Conservation (phyloP, 176 grass and related monocot species). For the bread wheat (Triticum aestivum) region IWGSC_CS_RefSeq_v2.1 NC_057795.1:600993025-600993524, state of each 20-base stretch:
- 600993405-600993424: background rate
- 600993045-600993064: conserved; percentile 25
- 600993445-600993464: conserved; percentile 6
- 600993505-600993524: background rate
- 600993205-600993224: background rate
- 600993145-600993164: too few species aligned
- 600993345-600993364: conserved; percentile 37
- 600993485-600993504: too few species aligned
- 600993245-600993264: background rate
- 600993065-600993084: background rate
- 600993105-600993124: background rate
- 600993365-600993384: background rate
- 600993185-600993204: background rate
- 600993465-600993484: background rate
- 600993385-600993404: conserved; percentile 27
- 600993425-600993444: conserved; percentile 38
- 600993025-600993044: conserved; percentile 12
- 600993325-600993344: background rate
- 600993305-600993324: background rate
- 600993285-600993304: background rate
- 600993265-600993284: background rate
- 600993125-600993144: too few species aligned
- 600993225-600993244: background rate
- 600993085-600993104: conserved; percentile 9
- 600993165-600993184: too few species aligned